These are phyloP conservation scores for Whalleya microplaca DNA, from an alignment of 2,329 filamentous ascomycete species.

Conservation along the genomic window DNA sequence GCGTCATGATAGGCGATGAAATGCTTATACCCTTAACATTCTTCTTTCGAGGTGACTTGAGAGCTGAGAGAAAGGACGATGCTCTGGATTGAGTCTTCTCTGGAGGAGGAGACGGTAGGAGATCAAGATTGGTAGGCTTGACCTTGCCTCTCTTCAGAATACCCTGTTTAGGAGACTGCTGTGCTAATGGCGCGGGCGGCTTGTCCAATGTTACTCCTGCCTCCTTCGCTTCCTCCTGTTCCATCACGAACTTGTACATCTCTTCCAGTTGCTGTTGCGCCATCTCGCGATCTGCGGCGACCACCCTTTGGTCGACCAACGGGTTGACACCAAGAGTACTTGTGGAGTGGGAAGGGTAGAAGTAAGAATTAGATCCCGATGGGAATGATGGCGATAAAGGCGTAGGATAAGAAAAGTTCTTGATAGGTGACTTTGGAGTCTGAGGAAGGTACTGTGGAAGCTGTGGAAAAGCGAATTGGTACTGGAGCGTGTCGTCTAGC, in stretches of 20 bases:
- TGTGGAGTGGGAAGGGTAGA: slow-evolving; percentile 52
- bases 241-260: slow-evolving; percentile 90
- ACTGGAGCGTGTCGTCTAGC: slow-evolving; percentile 42
- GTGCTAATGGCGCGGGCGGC: slow-evolving; percentile 44
- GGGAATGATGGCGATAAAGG: slow-evolving; percentile 35
- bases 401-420: slow-evolving; percentile 57
- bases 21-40: slow-evolving; percentile 57
- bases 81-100: slow-evolving; percentile 60
- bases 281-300: slow-evolving; percentile 74
- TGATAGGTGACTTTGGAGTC: slow-evolving; percentile 44
- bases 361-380: slow-evolving; percentile 45
- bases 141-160: slow-evolving; percentile 47
- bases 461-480: slow-evolving; percentile 31
- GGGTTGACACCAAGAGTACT: slow-evolving; percentile 64
- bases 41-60: slow-evolving; percentile 63
- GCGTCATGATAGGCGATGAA: slow-evolving; percentile 68
- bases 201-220: slow-evolving; percentile 55
- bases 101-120: slow-evolving; percentile 46
- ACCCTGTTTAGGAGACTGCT: slow-evolving; percentile 47
- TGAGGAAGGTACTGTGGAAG: slow-evolving; percentile 33
- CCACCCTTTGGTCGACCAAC: slow-evolving; percentile 76
- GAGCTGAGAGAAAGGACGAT: slow-evolving; percentile 63
- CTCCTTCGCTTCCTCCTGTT: slow-evolving; percentile 75
- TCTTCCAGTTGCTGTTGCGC: slow-evolving; percentile 84
- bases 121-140: slow-evolving; percentile 43